Conservation (phyloP, 306 rosid species). For the Carpinus viminea region DNA sequence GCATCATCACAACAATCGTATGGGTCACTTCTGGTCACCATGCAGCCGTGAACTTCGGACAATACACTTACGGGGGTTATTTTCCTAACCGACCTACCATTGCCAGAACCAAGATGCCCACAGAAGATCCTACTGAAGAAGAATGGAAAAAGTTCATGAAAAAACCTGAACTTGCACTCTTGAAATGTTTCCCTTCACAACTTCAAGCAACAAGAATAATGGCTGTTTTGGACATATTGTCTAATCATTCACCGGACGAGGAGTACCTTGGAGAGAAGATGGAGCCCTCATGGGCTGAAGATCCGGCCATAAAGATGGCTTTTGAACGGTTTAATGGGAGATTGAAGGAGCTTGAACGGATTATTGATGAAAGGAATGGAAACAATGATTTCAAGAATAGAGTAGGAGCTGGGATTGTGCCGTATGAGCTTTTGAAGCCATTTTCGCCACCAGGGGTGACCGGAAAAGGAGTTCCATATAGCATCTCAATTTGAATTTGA, state of each 20-base stretch:
- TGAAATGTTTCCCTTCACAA: constrained; percentile 68
- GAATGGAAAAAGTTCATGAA: constrained; percentile 40
- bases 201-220: constrained; percentile 62
- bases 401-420: constrained; percentile 69
- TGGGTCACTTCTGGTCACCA: constrained; percentile 83
- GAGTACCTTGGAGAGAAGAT: constrained; percentile 67
- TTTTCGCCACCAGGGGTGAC: constrained; percentile 71
- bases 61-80: constrained; percentile 61
- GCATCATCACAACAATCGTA: constrained; percentile 37
- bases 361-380: constrained; percentile 61
- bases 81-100: constrained; percentile 75
- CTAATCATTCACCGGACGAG: constrained; percentile 83
- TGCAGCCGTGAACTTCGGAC: constrained; percentile 83
- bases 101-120: constrained; percentile 60
- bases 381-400: constrained; percentile 53
- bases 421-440: constrained; percentile 82
- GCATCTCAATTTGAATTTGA: constrained; percentile 64
- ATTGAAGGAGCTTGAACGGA: constrained; percentile 45
- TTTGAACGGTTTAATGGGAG: constrained; percentile 57
- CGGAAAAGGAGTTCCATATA: constrained; percentile 73
- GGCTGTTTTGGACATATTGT: constrained; percentile 67
- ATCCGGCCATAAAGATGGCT: constrained; percentile 54
- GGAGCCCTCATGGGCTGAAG: constrained; percentile 65
- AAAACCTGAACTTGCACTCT: constrained; percentile 54
- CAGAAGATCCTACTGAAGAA: constrained; percentile 50